Conservation (phyloP, 306 rosid species). For the Trichosanthes cucumerina region DNA sequence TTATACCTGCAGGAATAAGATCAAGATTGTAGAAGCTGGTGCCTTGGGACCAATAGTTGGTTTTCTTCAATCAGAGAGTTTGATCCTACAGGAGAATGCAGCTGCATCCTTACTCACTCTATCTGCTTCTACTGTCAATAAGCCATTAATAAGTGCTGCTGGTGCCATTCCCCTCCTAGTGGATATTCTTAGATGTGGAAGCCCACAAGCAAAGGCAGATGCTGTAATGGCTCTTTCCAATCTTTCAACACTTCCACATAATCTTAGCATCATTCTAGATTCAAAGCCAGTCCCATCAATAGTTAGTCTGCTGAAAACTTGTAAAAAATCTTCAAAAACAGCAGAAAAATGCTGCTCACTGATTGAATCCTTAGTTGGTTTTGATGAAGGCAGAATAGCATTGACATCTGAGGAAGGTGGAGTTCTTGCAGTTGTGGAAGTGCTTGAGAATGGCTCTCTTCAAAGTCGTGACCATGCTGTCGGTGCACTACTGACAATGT, state of each 20-base stretch:
- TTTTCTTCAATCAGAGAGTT: constrained; percentile 60
- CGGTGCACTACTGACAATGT: constrained; percentile 74
- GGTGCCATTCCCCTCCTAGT: constrained; percentile 91
- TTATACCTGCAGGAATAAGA: constrained; percentile 63
- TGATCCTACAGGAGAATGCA: constrained; percentile 64
- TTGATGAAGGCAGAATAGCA: constrained; percentile 59
- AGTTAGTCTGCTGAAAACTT: constrained; percentile 48
- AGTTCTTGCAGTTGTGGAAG: constrained; percentile 85
- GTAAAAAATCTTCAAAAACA: constrained; percentile 78
- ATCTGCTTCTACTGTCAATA: constrained; percentile 74
- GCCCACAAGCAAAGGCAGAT: constrained; percentile 78
- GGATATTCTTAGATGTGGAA: constrained; percentile 58
- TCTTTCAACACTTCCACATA: constrained; percentile 56
- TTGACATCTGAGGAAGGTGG: constrained; percentile 86
- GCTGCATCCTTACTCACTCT: constrained; percentile 81
- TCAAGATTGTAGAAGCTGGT: constrained; percentile 78
- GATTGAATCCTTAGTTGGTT: constrained; percentile 68
- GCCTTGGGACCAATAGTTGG: constrained; percentile 71
- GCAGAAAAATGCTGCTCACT: constrained; percentile 84
- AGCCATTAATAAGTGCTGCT: constrained; percentile 63
- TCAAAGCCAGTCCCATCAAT: constrained; percentile 59
- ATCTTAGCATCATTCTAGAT: constrained; percentile 46
- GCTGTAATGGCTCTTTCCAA: constrained; percentile 95
- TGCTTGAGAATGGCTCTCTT: constrained; percentile 74
- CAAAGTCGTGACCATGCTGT: constrained; percentile 87